Base-by-base conservation (phyloP, 352 stramenopile genomes). In the Pythium chondricola region DNA sequence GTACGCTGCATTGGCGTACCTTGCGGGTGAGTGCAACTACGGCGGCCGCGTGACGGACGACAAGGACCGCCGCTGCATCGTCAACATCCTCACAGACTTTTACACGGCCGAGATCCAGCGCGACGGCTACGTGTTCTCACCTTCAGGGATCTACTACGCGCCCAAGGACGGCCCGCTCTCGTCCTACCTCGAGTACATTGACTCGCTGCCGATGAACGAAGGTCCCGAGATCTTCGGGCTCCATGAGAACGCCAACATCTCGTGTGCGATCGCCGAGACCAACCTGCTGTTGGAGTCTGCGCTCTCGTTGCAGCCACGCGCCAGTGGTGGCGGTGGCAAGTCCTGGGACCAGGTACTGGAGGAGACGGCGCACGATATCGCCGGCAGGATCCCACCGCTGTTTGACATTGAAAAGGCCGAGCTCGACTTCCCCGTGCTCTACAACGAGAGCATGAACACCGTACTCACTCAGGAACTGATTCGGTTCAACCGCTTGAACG, bases 1-100 rank as follows among this genome's bases (percentile, higher is more conserved):
- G 32, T 98, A 95, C 60, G 90, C 89, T 11, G 88, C 91, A 4
- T 70, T 98, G 4, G 73, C 83, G 10, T 98, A 98, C 51, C 68
- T 94, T 6, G 85, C 92, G 0, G 91, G 92, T 20, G 88, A 98
- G 40, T 97, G 93, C 65, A 97, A 98, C 72, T 98, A 98, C 58
- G 93, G 93, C 33, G 93, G 93, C 1, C 75, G 93, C 24, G 93
- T 98, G 6, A 98, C 93, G 5, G 93, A 98, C 57, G 91, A 97
- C 61, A 96, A 96, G 46, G 93, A 98, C 58, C 85, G 91, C 1
- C 65, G 85, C 8, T 91, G 80, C 32, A 85, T 93, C 24, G 71
- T 90, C 41, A 93, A 85, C 42, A 87, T 92, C 39, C 57, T 93
- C 29, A 89, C 80, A 24, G 76, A 92, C 43, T 93, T 94, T 43